These are phyloP conservation scores for Salisapilia sapeloensis DNA, from an alignment of 352 stramenopile species.

Conservation along the genomic window DNA sequence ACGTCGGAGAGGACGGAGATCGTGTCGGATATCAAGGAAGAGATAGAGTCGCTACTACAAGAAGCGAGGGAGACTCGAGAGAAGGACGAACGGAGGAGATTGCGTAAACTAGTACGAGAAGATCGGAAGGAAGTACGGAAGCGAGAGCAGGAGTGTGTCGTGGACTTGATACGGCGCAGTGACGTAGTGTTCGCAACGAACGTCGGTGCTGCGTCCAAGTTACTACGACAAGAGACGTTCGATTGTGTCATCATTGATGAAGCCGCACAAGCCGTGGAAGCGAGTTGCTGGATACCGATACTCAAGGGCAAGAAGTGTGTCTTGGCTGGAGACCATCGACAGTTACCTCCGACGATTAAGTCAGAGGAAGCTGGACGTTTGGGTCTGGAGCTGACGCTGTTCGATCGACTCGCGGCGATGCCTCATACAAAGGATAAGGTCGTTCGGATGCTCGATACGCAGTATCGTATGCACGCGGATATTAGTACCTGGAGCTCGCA, in stretches of 20 bases:
- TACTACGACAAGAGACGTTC: conserved; percentile 85
- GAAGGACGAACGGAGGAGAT: conserved; percentile 19
- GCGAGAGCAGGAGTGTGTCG: conserved; percentile 88
- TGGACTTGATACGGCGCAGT: conserved; percentile 79
- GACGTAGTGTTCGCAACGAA: conserved; percentile 95
- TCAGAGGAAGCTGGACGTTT: conserved; percentile 49
- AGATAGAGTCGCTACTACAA: conserved; percentile 59
- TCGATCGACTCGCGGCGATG: conserved; percentile 87
- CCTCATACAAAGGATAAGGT: conserved; percentile 21
- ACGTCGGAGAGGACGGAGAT: conserved; percentile 90
- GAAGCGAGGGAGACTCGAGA: conserved; percentile 39
- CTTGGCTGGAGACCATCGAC: conserved; percentile 89
- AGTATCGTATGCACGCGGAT: conserved; percentile 95
- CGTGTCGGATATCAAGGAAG: conserved; percentile 87
- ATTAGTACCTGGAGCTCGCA: conserved; percentile 92
- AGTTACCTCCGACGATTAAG: conserved; percentile 96
- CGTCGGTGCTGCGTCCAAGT: conserved; percentile 83
- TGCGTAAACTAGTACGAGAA: conserved; percentile 72
- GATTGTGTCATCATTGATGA: conserved; percentile 96
- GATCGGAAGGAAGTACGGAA: conserved; percentile 90
- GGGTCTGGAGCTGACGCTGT: conserved; percentile 87
- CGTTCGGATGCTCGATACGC: conserved; percentile 89
- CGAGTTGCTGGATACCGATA: conserved; percentile 93
- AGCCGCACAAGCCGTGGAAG: conserved; percentile 93
- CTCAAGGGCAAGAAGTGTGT: conserved; percentile 82